Conservation (phyloP, 225 moss, liverwort and hornwort species). For the Pseudisothecium myosuroides region DNA sequence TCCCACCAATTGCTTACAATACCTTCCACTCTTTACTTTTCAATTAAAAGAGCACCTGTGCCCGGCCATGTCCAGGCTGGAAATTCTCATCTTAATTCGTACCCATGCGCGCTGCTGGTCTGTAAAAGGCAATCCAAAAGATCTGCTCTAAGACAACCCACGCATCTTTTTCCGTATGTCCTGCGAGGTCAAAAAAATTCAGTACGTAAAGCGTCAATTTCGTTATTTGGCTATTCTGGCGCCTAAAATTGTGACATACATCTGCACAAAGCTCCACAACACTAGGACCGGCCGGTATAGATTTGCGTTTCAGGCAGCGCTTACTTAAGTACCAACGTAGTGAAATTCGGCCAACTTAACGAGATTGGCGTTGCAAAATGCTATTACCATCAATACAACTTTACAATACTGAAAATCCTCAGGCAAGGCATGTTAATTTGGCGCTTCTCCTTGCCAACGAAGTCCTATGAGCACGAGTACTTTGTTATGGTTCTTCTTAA, state of each 20-base stretch:
- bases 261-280: background rate
- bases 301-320: background rate
- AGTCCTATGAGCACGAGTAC: background rate
- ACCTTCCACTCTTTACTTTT: background rate
- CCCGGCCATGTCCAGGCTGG: background rate
- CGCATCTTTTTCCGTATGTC: background rate
- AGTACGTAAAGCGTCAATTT: background rate
- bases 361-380: background rate
- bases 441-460: background rate
- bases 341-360: background rate
- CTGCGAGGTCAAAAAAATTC: background rate
- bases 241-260: background rate
- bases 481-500: background rate
- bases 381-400: background rate
- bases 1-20: background rate
- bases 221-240: background rate
- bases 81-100: background rate
- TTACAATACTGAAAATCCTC: background rate
- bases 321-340: background rate
- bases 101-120: background rate
- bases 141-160: background rate
- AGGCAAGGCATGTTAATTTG: background rate
- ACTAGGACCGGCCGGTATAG: too few relatives aligned
- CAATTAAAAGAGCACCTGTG: background rate
- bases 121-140: background rate